phyloP scores from a whole-genome alignment of 2,329 filamentous ascomycete genomes.

The Trichoderma arundinaceum region DNA sequence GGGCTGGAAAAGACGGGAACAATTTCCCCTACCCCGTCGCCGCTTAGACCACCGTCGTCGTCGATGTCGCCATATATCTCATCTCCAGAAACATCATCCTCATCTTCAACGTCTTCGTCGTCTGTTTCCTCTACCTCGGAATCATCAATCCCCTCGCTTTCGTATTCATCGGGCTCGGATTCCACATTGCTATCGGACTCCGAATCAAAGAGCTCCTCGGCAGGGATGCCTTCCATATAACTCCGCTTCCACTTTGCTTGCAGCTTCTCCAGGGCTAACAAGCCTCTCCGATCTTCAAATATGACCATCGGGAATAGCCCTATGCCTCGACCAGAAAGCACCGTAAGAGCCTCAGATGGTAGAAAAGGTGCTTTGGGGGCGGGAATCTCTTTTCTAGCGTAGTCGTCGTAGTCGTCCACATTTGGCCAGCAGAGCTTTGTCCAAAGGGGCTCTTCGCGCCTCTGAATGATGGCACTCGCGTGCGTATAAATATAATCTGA shows the following conservation, averaged over 20 bases:
- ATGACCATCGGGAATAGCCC: conserved; percentile 42
- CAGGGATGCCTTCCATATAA: background rate
- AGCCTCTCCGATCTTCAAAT: conserved; percentile 37
- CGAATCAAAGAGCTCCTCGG: background rate
- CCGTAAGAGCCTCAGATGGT: background rate
- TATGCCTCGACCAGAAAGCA: conserved; percentile 31
- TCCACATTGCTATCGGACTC: conserved; percentile 26
- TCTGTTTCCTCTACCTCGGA: conserved; percentile 38
- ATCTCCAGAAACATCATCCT: background rate
- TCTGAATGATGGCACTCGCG: conserved; percentile 39
- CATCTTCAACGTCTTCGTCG: conserved; percentile 33
- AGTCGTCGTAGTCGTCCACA: conserved; percentile 39
- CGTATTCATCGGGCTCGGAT: conserved; percentile 43
- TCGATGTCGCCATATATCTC: conserved; percentile 34
- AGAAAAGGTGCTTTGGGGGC: conserved; percentile 21
- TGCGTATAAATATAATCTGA: conserved; percentile 42
- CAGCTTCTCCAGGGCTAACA: conserved; percentile 35
- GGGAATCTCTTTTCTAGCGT: conserved; percentile 39
- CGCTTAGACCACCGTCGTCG: background rate
- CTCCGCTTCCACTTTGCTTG: conserved; percentile 7
- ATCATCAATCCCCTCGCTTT: conserved; percentile 50
- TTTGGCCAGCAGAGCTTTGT: conserved; percentile 46
- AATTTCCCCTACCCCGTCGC: conserved; percentile 25
- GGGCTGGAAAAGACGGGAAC: conserved; percentile 43
- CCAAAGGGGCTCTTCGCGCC: conserved; percentile 38